These are phyloP conservation scores for Verticillium zaregamsianum DNA, from an alignment of 2,329 filamentous ascomycete species.

Conservation along the genomic window DNA sequence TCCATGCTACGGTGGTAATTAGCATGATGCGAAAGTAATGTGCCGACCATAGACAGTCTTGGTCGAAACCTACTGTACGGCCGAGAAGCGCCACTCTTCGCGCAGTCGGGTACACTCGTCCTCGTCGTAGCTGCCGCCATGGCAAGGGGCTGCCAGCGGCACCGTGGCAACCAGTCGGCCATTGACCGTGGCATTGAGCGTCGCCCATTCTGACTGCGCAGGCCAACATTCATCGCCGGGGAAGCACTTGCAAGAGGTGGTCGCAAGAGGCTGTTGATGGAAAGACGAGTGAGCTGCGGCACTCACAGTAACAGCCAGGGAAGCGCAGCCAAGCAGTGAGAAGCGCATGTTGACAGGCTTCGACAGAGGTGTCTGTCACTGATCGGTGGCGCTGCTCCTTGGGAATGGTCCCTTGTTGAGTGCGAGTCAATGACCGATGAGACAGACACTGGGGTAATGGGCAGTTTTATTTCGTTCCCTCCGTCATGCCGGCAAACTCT, in stretches of 20 bases:
- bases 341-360: neutral
- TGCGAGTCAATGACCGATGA: too few relatives aligned
- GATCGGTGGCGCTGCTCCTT: too few relatives aligned
- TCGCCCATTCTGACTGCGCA: slow-evolving; percentile 17
- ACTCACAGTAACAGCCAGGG: neutral
- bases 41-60: neutral
- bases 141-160: slow-evolving; percentile 26
- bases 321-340: neutral
- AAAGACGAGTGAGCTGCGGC: neutral
- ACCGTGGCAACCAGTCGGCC: slow-evolving; percentile 27
- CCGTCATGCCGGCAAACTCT: too few relatives aligned
- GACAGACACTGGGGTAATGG: neutral
- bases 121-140: slow-evolving; percentile 18
- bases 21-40: neutral
- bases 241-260: slow-evolving; percentile 26
- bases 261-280: neutral
- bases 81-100: slow-evolving; percentile 15
- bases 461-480: too few relatives aligned
- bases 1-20: slow-evolving; percentile 9
- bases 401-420: too few relatives aligned
- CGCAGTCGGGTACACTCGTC: slow-evolving; percentile 17
- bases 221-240: slow-evolving; percentile 27
- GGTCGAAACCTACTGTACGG: neutral
- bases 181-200: slow-evolving; percentile 28
- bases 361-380: neutral